A percentile compares a stretch with the other conserved stretches of the same genome.
Evolutionary conservation across 2,329 filamentous ascomycete genomes (phyloP).

Genomic region (Exophiala sp.): DNA sequence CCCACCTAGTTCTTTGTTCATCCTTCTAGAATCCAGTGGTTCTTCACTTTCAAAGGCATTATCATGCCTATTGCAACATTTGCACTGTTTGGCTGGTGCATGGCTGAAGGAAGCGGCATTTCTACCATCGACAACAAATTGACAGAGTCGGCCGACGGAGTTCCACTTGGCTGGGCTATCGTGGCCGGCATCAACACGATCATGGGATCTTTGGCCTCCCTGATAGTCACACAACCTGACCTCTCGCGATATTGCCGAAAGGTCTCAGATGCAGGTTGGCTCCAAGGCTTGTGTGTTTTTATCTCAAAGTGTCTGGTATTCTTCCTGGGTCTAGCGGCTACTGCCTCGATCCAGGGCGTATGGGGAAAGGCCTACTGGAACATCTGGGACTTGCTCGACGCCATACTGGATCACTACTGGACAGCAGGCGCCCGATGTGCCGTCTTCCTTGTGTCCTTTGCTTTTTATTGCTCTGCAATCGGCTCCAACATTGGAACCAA

Average conservation of each 20-base stretch:
- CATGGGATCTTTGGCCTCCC: conserved; percentile 4
- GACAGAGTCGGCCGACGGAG: background rate
- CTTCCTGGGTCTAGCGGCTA: conserved; percentile 41
- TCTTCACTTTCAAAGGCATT: conserved; percentile 5
- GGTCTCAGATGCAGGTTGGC: conserved; percentile 2
- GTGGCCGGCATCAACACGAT: conserved; percentile 1
- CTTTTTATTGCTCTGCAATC: conserved; percentile 1
- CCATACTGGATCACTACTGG: conserved; percentile 40
- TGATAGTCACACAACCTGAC: conserved; percentile 6
- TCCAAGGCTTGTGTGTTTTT: conserved; percentile 29
- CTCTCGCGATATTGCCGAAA: conserved; percentile 8
- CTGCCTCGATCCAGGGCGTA: conserved; percentile 36
- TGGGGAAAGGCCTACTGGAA: conserved; percentile 44
- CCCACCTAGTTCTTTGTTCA: background rate
- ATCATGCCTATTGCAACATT: conserved; percentile 3
- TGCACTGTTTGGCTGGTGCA: conserved; percentile 4
- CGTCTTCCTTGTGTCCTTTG: background rate
- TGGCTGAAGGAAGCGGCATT: conserved; percentile 2
- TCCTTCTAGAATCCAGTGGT: conserved; percentile 4
- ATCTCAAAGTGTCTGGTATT: conserved; percentile 40
- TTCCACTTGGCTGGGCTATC: conserved; percentile 3
- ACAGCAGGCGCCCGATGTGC: background rate
- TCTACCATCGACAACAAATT: conserved; percentile 1
- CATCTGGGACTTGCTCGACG: conserved; percentile 42
- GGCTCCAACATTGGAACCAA: conserved; percentile 1